Conservation (phyloP, 148 eudicot species). For the Rhododendron ferrugineum region DNA sequence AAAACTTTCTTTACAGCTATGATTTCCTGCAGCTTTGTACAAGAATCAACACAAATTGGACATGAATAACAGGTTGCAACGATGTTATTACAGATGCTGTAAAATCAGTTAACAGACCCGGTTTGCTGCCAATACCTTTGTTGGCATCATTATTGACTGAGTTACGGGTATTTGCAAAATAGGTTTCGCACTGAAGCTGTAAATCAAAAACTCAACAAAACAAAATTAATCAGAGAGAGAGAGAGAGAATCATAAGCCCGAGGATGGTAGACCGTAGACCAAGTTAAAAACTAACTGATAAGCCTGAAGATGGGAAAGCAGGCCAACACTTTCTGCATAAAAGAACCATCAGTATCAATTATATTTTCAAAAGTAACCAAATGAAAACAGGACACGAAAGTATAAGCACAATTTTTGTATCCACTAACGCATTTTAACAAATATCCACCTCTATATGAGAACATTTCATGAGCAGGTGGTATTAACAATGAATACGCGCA, state of each 20-base stretch:
- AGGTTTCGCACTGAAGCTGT: slow-evolving; percentile 44
- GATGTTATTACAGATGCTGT: not conserved
- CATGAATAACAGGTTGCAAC: not conserved
- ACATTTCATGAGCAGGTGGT: not conserved
- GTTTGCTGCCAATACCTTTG: slow-evolving; percentile 32
- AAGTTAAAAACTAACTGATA: slow-evolving; percentile 40
- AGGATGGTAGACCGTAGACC: not conserved
- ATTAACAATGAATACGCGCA: not conserved
- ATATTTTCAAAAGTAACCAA: not conserved
- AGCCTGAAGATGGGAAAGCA: slow-evolving; percentile 47
- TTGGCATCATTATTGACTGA: slow-evolving; percentile 18
- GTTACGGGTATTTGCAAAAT: slow-evolving; percentile 19
- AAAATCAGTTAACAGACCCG: not conserved
- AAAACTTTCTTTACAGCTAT: not conserved
- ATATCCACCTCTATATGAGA: not conserved
- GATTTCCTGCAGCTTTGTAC: slow-evolving; percentile 16
- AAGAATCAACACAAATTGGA: not conserved
- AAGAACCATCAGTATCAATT: not conserved
- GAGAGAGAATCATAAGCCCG: not conserved
- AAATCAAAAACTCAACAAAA: not conserved
- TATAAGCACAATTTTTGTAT: not conserved
- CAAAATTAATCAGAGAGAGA: no score
- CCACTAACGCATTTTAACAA: not conserved
- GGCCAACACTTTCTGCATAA: slow-evolving; percentile 63
- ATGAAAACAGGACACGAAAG: not conserved